Evolutionary conservation across 179 eudicot genomes (phyloP).

Genomic region (Dionaea muscipula): DNA sequence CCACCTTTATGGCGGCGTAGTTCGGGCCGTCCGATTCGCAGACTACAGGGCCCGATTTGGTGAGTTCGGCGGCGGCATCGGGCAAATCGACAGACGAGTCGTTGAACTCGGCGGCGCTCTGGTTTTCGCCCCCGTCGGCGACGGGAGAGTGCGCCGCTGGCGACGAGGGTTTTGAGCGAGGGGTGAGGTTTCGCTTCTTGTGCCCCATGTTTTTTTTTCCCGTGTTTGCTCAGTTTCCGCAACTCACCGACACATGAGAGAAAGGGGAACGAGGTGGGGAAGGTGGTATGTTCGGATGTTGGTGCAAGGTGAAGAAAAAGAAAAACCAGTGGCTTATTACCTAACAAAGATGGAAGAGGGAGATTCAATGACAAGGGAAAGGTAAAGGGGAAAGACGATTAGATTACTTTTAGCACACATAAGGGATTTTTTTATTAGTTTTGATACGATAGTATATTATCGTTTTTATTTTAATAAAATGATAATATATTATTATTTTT

Average conservation of each 20-base stretch:
- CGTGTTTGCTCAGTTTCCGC: neutral
- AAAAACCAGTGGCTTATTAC: no score
- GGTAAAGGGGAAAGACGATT: no score
- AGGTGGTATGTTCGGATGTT: no score
- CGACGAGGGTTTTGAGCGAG: conserved; percentile 33
- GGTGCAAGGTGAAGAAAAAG: no score
- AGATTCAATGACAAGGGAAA: no score
- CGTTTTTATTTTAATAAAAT: no score
- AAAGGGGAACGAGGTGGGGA: no score
- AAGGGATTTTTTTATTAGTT: no score
- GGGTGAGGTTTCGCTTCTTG: conserved; percentile 52
- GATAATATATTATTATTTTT: no score
- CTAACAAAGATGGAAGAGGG: no score
- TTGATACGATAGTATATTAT: no score
- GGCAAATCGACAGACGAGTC: neutral
- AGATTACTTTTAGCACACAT: no score
- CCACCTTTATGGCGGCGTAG: conserved; percentile 31
- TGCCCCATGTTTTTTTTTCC: conserved; percentile 47
- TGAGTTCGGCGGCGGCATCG: neutral
- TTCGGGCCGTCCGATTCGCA: conserved; percentile 14
- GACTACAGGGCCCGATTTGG: conserved; percentile 7
- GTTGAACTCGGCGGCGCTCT: neutral
- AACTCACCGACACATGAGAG: conserved; percentile 13
- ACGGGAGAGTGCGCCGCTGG: conserved; percentile 7
- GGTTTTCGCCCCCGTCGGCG: conserved; percentile 9